These are phyloP conservation scores for Tranzscheliella williamsii DNA, from an alignment of 1,284 basidiomycete species.

Conservation along the genomic window DNA sequence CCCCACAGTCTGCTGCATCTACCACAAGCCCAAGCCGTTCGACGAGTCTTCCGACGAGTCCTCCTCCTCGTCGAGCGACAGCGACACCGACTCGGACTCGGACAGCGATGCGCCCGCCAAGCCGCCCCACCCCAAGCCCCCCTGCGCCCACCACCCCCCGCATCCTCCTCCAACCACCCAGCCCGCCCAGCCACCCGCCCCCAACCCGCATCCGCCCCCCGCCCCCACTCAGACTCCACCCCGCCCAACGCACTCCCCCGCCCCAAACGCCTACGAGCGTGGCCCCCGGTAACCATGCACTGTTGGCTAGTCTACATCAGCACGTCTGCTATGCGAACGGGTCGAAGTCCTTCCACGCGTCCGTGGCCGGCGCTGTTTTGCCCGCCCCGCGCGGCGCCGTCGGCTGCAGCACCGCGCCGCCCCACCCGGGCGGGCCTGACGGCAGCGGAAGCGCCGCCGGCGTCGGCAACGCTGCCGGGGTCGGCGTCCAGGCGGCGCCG, in stretches of 20 bases:
- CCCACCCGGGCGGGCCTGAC: slow-evolving; percentile 20
- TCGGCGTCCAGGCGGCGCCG: slow-evolving; percentile 6
- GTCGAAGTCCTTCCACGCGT: slow-evolving; percentile 49
- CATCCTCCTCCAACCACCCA: no score
- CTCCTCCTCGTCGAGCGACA: slow-evolving; percentile 5
- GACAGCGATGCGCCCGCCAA: background rate
- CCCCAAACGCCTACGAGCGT: slow-evolving; percentile 26
- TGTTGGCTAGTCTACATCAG: background rate
- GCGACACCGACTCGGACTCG: background rate
- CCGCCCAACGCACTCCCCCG: slow-evolving; percentile 1
- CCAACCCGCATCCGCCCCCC: no score
- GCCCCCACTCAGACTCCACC: no score
- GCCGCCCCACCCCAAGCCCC: no score
- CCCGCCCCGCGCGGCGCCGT: slow-evolving; percentile 13
- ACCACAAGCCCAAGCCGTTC: slow-evolving; percentile 55
- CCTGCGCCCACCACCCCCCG: no score
- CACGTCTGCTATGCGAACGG: slow-evolving; percentile 21
- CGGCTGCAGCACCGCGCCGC: slow-evolving; percentile 34
- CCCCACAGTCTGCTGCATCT: slow-evolving; percentile 56
- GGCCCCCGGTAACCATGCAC: slow-evolving; percentile 2
- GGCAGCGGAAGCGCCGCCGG: background rate
- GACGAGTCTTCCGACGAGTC: slow-evolving; percentile 49
- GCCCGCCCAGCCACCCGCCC: no score
- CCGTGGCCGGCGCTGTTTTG: background rate
- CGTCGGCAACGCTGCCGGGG: background rate